These are phyloP conservation scores for Phytophthora capsici DNA, from an alignment of 352 stramenopile genomes.

Conservation along the genomic window DNA sequence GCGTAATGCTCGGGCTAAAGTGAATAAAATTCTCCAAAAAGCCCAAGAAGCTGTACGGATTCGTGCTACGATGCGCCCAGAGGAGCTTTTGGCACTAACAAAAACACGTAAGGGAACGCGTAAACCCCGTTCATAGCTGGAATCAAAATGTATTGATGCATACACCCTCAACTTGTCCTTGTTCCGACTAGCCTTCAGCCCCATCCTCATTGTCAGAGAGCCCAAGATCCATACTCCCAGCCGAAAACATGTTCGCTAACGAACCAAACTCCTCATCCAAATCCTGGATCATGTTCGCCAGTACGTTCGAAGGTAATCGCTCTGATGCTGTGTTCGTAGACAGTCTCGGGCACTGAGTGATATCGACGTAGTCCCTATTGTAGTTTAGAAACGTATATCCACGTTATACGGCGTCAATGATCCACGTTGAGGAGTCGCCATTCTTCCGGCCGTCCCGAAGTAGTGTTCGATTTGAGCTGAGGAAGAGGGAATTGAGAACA, in stretches of 20 bases:
- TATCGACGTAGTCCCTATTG: conserved; percentile 7
- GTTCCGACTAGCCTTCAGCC: no score
- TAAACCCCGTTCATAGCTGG: no score
- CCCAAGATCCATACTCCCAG: no score
- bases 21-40: no score
- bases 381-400: conserved; percentile 16
- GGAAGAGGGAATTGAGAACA: conserved; percentile 10
- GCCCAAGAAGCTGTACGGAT: no score
- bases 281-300: neutral
- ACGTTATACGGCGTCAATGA: neutral
- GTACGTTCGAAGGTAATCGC: neutral
- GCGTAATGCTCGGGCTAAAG: no score
- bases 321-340: neutral
- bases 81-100: no score
- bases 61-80: no score
- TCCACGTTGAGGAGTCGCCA: conserved; percentile 1
- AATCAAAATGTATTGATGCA: no score
- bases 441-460: conserved; percentile 3
- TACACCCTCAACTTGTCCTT: no score
- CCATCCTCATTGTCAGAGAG: neutral
- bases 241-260: neutral
- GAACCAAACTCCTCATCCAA: neutral
- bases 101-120: no score
- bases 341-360: conserved; percentile 6
- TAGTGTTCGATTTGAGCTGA: conserved; percentile 12